Base-by-base conservation (phyloP, 129 eudicot genomes). In the Apium graveolens region DNA sequence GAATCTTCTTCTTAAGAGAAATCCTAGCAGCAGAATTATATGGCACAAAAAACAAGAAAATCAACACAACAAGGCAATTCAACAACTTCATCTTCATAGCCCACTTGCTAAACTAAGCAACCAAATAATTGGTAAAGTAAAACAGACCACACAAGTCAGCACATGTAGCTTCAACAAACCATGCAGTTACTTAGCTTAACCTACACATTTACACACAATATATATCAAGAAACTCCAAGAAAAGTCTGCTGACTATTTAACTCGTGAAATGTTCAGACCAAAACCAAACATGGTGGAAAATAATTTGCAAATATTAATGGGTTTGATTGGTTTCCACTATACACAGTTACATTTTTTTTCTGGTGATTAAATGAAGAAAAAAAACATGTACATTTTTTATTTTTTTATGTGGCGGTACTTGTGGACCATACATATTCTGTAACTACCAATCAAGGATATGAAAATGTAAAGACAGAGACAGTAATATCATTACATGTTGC, bases 1-100 rank as follows among this genome's bases (percentile, higher is more conserved):
- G 88, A 62, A 87, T 75, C 18, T 63, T 84, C 41, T 66, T 66
- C 72, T 31, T 66, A 0, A 66, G 11, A 48, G 46, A 81, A 80
- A 77, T 66, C 79, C 87, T 79, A 6, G 80, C 71, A 7, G 80
- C 91, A 53, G 26, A 42, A 79, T 49, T 44, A 2, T 62, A 34
- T 0, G 60, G 74, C 62, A 66, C 49, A 43, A 78, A 63, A 21
- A 66, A 0, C 65, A 78, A 57, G 79, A 51, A 76, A 31, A 66
- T 8, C 43, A 78, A 66, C 60, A n/a, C 70, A 3, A 34, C 43
- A n/a, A 34, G 44, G 24, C 74, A 65, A 78, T 10, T 63, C 29
- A 78, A 31, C 31, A 44, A 2, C 41, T 78, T 78, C 80, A 78
- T 26, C 49, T 78, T 66, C 44, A 31, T 5, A 17, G 3, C 77